phyloP scores from a whole-genome alignment of 371 early-diverging fungal genomes.

The Mortierella sp. region DNA sequence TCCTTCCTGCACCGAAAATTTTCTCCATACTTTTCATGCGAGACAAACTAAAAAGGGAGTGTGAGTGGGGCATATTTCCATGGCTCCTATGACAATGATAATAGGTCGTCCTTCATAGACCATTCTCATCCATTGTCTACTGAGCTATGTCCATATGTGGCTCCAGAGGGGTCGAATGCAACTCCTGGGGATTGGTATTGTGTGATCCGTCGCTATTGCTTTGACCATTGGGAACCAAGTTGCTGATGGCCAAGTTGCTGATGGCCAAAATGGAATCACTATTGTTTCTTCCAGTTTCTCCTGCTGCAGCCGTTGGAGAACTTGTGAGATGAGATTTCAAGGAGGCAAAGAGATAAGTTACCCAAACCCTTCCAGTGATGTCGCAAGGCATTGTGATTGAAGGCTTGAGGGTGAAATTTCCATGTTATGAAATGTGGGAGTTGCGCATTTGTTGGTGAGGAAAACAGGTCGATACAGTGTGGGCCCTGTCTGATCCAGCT shows the following conservation, averaged over 20 bases:
- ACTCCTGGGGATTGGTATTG: neutral
- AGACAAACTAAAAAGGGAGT: neutral
- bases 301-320: neutral
- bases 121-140: neutral
- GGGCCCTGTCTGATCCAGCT: slow-evolving; percentile 6
- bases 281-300: slow-evolving; percentile 3
- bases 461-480: slow-evolving; percentile 17
- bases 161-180: neutral
- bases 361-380: neutral
- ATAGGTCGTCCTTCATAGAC: neutral
- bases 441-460: slow-evolving; percentile 8
- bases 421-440: slow-evolving; percentile 12
- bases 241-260: slow-evolving; percentile 1
- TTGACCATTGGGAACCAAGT: slow-evolving; percentile 2
- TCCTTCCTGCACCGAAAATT: no score
- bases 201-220: neutral
- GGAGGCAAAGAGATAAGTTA: slow-evolving; percentile 7
- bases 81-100: neutral
- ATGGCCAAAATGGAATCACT: slow-evolving; percentile 2
- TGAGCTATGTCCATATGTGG: no score
- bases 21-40: neutral
- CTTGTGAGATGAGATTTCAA: slow-evolving; percentile 7
- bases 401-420: slow-evolving; percentile 2
- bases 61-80: neutral
- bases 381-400: no score